Conservation (phyloP, 208 protist species). For the Leishmania braziliensis region DNA sequence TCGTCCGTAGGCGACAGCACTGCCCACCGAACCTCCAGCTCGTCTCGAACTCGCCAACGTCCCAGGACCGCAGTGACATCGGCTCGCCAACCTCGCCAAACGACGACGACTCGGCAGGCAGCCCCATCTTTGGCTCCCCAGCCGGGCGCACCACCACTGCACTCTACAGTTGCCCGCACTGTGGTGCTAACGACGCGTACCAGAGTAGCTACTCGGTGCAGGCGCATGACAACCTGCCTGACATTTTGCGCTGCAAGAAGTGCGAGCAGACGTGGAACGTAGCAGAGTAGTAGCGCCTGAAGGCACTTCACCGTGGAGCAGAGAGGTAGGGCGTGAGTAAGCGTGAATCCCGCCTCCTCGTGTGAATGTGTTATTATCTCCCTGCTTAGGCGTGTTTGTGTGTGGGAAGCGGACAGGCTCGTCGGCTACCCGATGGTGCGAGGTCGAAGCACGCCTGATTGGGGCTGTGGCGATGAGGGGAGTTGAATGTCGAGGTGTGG, state of each 20-base stretch:
- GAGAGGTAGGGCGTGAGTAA: background rate
- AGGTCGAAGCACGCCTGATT: background rate
- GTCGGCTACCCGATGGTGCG: background rate
- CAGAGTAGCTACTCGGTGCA: constrained; percentile 69
- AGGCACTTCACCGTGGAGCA: background rate
- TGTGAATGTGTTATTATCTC: background rate
- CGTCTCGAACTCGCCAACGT: constrained; percentile 6
- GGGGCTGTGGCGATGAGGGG: background rate
- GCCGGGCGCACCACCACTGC: constrained; percentile 46
- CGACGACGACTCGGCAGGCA: constrained; percentile 18
- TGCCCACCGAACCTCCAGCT: constrained; percentile 17
- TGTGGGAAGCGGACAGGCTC: background rate
- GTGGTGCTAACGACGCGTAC: constrained; percentile 63
- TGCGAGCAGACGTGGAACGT: constrained; percentile 79
- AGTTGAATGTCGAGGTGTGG: background rate
- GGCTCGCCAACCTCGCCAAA: constrained; percentile 30
- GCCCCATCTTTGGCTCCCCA: constrained; percentile 40
- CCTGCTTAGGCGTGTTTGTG: background rate
- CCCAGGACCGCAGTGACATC: background rate
- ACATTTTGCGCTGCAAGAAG: constrained; percentile 64
- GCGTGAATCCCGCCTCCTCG: background rate
- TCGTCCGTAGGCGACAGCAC: constrained; percentile 35
- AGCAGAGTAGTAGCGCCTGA: constrained; percentile 30
- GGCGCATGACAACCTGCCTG: constrained; percentile 77
- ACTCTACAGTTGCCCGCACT: constrained; percentile 69